Base-by-base conservation (phyloP, 2,329 filamentous ascomycete species). In the Colletotrichum cuscutae region DNA sequence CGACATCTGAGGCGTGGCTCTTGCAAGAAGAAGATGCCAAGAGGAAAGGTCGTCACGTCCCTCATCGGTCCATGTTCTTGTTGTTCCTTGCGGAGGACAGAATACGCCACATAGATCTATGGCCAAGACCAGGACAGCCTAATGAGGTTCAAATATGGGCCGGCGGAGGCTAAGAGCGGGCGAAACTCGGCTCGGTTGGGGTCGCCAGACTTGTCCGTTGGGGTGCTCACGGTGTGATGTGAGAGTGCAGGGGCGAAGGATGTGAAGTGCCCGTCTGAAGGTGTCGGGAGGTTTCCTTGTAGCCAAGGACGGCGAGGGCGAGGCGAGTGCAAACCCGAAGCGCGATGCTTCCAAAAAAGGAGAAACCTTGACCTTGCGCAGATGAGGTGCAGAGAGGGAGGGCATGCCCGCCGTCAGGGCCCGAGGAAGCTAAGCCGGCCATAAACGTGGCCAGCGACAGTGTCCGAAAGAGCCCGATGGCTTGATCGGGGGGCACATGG, bases 41-140 rank as follows among this genome's bases (percentile, higher is more conserved):
- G 65, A 54, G 30, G 52, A 35, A 61, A 58, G 22, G 56, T 53
- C 57, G 58, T 54, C 54, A 69, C 54, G 42, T 60, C 46, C 35
- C 56, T 63, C 42, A 64, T 60, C 60, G 9, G 7, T 15, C 30
- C 22, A 11, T 53, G 30, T 63, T 32, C 26, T 46, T 63, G 13
- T 26, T 59, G 30, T 13, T 46, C 32, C 57, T 26, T 65, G 32
- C 19, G 37, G 35, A 42, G 65, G 30, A 28, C 12, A 42, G n/a
- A 60, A 32, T 54, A 30, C 54, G 54, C 53, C 37, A 42, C 37
- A 53, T 56, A 42, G 54, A 60, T 69, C 59, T 64, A 37, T 26
- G n/a, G 60, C 65, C 70, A 69, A 72, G 70, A 56, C 66, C 46
- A 56, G 54, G 54, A 37, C 59, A 65, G 70, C 66, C 70, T 56